Evolutionary conservation across 2,329 filamentous ascomycete species (phyloP).

Genomic region (Sclerotinia sclerotiorum): DNA sequence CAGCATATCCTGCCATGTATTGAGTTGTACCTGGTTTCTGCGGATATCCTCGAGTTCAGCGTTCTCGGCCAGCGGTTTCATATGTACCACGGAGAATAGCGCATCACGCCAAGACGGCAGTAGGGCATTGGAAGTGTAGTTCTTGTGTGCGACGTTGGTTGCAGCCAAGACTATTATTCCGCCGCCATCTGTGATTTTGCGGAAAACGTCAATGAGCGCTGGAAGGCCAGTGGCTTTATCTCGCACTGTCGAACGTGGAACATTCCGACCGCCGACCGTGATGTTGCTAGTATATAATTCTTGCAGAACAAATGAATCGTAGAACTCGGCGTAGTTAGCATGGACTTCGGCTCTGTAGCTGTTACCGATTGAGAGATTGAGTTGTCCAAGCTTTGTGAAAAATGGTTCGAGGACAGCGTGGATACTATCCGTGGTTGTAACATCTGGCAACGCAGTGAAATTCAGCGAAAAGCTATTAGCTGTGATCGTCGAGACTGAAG

Average conservation of each 20-base stretch:
- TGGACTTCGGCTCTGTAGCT: background rate
- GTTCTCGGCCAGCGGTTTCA: background rate
- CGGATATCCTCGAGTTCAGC: background rate
- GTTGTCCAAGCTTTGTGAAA: background rate
- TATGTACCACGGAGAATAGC: background rate
- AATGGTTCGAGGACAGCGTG: background rate
- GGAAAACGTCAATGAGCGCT: background rate
- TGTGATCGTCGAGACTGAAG: background rate
- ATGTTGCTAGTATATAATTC: background rate
- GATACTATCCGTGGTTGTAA: background rate
- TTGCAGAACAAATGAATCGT: background rate
- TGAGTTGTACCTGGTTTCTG: background rate
- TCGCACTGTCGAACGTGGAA: constrained; percentile 1
- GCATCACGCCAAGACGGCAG: constrained; percentile 3
- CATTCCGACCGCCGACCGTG: background rate
- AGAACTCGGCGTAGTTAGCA: background rate
- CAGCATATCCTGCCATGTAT: background rate
- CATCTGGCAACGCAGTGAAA: background rate
- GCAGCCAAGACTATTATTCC: background rate
- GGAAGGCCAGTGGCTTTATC: background rate
- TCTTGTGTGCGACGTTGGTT: background rate
- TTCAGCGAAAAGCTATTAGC: background rate
- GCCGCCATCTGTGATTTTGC: background rate
- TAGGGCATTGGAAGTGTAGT: background rate
- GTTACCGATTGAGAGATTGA: background rate